Percentiles rank a stretch among this genome's conserved stretches.
phyloP scores from a whole-genome alignment of 2,329 filamentous ascomycete genomes.

The Alternaria brassicicola region DNA sequence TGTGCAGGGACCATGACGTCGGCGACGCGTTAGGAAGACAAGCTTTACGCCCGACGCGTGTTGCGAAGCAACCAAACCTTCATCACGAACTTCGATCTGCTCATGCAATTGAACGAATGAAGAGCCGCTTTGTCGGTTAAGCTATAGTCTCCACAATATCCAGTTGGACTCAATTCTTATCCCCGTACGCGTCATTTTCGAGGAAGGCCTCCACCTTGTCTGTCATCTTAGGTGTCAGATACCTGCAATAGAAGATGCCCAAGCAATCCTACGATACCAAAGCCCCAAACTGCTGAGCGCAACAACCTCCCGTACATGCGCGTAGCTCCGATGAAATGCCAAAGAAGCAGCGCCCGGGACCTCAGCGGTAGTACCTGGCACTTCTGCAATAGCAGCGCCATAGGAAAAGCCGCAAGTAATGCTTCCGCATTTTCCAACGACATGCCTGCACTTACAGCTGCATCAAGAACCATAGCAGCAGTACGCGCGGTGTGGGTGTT shows the following conservation, averaged over 20 bases:
- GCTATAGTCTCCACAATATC: not conserved
- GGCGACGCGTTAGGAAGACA: not conserved
- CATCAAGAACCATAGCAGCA: slow-evolving; percentile 24
- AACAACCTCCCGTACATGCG: slow-evolving; percentile 28
- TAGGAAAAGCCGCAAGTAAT: slow-evolving; percentile 31
- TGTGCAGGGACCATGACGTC: not conserved
- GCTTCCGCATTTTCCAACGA: slow-evolving; percentile 26
- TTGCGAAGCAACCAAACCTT: not conserved
- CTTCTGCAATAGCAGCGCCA: slow-evolving; percentile 28
- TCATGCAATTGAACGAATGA: not conserved
- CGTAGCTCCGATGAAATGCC: slow-evolving; percentile 32
- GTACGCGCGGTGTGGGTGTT: slow-evolving; percentile 37
- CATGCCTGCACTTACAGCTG: slow-evolving; percentile 31
- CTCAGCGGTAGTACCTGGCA: slow-evolving; percentile 16
- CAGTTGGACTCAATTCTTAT: slow-evolving; percentile 34
- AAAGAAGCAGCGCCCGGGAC: slow-evolving; percentile 25
- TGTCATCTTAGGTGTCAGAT: slow-evolving; percentile 35
- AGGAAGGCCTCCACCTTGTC: slow-evolving; percentile 36
- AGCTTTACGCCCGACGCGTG: not conserved
- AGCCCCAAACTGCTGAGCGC: slow-evolving; percentile 31
- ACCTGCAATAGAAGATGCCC: slow-evolving; percentile 31
- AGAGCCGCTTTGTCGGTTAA: not conserved
- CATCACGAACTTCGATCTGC: not conserved
- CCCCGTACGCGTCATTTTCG: slow-evolving; percentile 35
- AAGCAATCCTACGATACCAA: slow-evolving; percentile 27